Conservation (phyloP, 1,139 yeast species). For the Nematodospora anomalae region DNA sequence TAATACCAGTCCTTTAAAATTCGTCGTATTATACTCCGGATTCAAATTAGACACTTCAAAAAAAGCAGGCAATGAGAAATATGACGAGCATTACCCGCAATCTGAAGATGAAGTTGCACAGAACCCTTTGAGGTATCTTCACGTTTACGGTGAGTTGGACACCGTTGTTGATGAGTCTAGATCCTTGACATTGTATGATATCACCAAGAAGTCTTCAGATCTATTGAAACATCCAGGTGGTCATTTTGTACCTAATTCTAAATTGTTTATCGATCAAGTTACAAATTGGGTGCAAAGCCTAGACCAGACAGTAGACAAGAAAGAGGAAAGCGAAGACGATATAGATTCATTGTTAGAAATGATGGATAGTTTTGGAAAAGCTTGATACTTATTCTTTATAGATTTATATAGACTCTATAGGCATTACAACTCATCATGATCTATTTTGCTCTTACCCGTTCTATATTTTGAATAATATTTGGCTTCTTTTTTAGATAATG, state of each 20-base stretch:
- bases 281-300: conserved; percentile 49
- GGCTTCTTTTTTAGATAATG: conserved; percentile 36
- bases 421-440: conserved; percentile 39
- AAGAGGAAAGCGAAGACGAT: conserved; percentile 23
- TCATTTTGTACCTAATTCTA: conserved; percentile 80
- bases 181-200: conserved; percentile 56
- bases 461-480: conserved; percentile 33
- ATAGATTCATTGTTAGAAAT: conserved; percentile 35
- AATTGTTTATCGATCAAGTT: conserved; percentile 57
- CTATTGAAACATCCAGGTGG: conserved; percentile 78
- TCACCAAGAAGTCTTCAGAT: conserved; percentile 46
- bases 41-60: conserved; percentile 60
- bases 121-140: conserved; percentile 48
- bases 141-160: conserved; percentile 83
- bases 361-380: conserved; percentile 39
- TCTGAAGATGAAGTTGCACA: conserved; percentile 14
- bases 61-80: conserved; percentile 27
- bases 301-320: conserved; percentile 16
- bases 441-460: conserved; percentile 26
- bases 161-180: conserved; percentile 83
- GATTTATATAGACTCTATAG: conserved; percentile 6
- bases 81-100: conserved; percentile 34
- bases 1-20: conserved; percentile 47
- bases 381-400: conserved; percentile 9
- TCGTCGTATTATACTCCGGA: conserved; percentile 76